phyloP scores from a whole-genome alignment of 768 basidiomycete species.

The Tremella fuciformis region DNA sequence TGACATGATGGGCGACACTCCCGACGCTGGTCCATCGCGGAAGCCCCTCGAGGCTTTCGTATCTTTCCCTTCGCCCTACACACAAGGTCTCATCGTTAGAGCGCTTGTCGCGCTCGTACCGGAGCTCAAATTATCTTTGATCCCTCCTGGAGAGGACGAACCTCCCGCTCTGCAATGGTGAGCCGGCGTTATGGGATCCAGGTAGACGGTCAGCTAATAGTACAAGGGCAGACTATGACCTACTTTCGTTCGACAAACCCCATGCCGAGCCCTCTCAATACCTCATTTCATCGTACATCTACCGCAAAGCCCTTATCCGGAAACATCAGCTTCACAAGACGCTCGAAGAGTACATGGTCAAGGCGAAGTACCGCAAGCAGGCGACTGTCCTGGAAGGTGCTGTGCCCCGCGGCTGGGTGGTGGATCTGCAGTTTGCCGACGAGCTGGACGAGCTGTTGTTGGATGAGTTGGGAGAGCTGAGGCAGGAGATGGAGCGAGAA shows the following conservation, averaged over 20 bases:
- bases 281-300: slow-evolving; percentile 78
- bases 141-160: slow-evolving; percentile 38
- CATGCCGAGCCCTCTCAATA: slow-evolving; percentile 55
- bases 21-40: not conserved
- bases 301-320: slow-evolving; percentile 88
- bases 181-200: slow-evolving; percentile 7
- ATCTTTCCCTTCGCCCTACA: slow-evolving; percentile 63
- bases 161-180: slow-evolving; percentile 44
- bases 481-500: slow-evolving; percentile 56
- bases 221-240: slow-evolving; percentile 79
- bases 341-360: slow-evolving; percentile 68
- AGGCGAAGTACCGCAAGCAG: slow-evolving; percentile 56
- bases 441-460: slow-evolving; percentile 90
- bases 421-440: slow-evolving; percentile 85
- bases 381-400: slow-evolving; percentile 57
- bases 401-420: slow-evolving; percentile 72
- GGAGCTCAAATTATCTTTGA: slow-evolving; percentile 42
- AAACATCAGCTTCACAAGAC: slow-evolving; percentile 85
- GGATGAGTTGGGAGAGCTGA: slow-evolving; percentile 90
- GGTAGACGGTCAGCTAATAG: not conserved
- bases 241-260: slow-evolving; percentile 72
- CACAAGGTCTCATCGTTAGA: slow-evolving; percentile 56
- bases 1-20: not conserved
- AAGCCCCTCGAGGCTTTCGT: slow-evolving; percentile 53
- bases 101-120: slow-evolving; percentile 53